Evolutionary conservation across 371 early-diverging fungal genomes (phyloP), one percentile per base, ranked within the genome.

Genomic region (Funneliformis caledonium): DNA sequence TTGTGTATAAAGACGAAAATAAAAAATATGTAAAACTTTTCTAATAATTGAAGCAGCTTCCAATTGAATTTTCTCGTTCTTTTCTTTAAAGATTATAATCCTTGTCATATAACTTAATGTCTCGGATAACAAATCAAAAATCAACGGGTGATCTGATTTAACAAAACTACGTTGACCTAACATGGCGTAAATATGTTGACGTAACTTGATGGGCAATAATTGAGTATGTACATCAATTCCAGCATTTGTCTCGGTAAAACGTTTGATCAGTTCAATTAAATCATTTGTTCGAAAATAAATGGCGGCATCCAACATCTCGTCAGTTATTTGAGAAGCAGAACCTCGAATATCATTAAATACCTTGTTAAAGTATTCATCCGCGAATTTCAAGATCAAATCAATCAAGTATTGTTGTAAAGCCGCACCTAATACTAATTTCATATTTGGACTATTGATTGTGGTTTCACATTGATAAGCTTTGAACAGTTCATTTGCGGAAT

Each of bases 131-230:
- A 68, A 42, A 16, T 33, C 2, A n/a, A 33, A 1, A 43, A 79
- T 70, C n/a, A 60, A 3, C 11, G 43, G 37, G 70, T 79, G 70
- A 12, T 79, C 52, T 31, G 16, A n/a, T 26, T 70, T 43, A 43
- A 4, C 5, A 43, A 65, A 60, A n/a, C 72, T 31, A n/a, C 56
- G 48, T 67, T 37, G 10, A 1, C 72, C 65, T 19, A 79, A 50
- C 16, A 60, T n/a, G 2, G 80, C 61, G 19, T 33, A 79, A 26
- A 79, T 22, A n/a, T 79, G 79, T 60, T 79, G 68, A n/a, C 79
- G 79, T 37, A 79, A 11, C 43, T 70, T 79, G 9, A 47, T 70
- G 16, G 80, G 61, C 14, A 59, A 14, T 10, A 79, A 26, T 6
- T 12, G 3, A n/a, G 80, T 59, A 37, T 33, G 16, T 12, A 45